Conservation (phyloP, 164 flowering plant species). For the Chimonanthus salicifolius region DNA sequence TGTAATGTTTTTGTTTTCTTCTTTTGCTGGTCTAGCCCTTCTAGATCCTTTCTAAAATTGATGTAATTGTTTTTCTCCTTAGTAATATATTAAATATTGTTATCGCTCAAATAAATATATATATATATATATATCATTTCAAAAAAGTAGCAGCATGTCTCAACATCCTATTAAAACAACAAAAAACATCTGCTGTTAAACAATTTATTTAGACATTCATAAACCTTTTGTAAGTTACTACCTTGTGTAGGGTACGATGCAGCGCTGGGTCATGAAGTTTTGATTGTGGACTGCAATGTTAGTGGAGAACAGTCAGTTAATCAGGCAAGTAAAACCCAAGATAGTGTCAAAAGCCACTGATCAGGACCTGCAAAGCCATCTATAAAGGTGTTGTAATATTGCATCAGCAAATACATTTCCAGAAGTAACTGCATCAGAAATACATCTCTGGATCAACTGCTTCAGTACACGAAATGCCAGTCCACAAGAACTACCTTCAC, state of each 20-base stretch:
- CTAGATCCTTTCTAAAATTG: too few species aligned
- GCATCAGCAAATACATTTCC: slow-evolving; percentile 96
- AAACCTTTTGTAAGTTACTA: slow-evolving; percentile 17
- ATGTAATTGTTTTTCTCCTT: too few species aligned
- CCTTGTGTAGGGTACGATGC: slow-evolving; percentile 88
- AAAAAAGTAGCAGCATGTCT: too few species aligned
- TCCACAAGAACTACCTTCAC: slow-evolving; percentile 71
- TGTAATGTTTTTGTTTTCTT: too few species aligned
- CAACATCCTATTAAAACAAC: too few species aligned
- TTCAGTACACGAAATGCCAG: slow-evolving; percentile 83
- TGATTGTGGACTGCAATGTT: slow-evolving; percentile 76
- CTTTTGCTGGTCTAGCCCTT: too few species aligned
- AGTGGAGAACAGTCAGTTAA: not conserved
- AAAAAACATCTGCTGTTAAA: too few species aligned
- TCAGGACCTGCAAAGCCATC: slow-evolving; percentile 92
- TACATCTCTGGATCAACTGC: slow-evolving; percentile 87
- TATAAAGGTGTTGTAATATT: slow-evolving; percentile 75
- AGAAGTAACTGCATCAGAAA: slow-evolving; percentile 78
- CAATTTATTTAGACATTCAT: not conserved
- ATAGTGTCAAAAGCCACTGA: slow-evolving; percentile 1
- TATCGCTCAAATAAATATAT: too few species aligned
- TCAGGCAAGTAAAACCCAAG: not conserved
- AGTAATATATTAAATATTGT: too few species aligned
- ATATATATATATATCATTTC: too few species aligned
- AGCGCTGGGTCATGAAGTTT: slow-evolving; percentile 97